Base-by-base conservation (phyloP, 2,329 filamentous ascomycete species). In the Aureobasidium sp. region DNA sequence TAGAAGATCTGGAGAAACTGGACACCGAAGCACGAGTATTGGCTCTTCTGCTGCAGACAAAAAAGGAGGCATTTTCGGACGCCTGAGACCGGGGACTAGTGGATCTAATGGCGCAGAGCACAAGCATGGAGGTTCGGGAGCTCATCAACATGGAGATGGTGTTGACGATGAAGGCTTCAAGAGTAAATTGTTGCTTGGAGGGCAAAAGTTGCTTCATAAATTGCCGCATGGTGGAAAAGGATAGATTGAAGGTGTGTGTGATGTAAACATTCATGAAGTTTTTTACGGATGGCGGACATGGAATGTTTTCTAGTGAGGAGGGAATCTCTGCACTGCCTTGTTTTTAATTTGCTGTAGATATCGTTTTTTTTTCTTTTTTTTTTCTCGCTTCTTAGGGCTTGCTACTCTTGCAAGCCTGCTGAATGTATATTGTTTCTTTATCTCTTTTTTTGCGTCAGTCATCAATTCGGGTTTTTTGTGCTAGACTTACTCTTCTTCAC, bases 161-260 rank as follows among this genome's bases (percentile, higher is more conserved):
- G 22, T 5, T 11, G 57, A 52, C 17, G 72, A 75, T 49, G 52
- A 73, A 70, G 64, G 53, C 0, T 66, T 72, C 60, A 78, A 76
- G 66, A 73, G 70, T 57, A 73, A 75, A 54, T 65, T 77, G n/a
- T 62, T 75, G 58, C 67, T 77, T 1, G 75, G 76, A 9, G 74
- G 75, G 31, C 76, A 77, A 67, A 77, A 75, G 66, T 68, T 77
- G 40, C 64, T 78, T 37, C 69, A 72, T 40, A 70, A 71, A 40
- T 67, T 77, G 62, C 63, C 63, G 50, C 50, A 54, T 31, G 37
- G 49, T 2, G 49, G 37, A 9, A 54, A 54, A 17, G 37, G 50
- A 9, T 54, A 54, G 37, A 24, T 24, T 4, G 24, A 24, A 24
- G 24, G 4, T 24, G 24, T 24, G 24, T 24, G 24, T 24, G 24